These are phyloP conservation scores for Quercus robur DNA, from an alignment of 306 rosid genomes.

Conservation along the genomic window DNA sequence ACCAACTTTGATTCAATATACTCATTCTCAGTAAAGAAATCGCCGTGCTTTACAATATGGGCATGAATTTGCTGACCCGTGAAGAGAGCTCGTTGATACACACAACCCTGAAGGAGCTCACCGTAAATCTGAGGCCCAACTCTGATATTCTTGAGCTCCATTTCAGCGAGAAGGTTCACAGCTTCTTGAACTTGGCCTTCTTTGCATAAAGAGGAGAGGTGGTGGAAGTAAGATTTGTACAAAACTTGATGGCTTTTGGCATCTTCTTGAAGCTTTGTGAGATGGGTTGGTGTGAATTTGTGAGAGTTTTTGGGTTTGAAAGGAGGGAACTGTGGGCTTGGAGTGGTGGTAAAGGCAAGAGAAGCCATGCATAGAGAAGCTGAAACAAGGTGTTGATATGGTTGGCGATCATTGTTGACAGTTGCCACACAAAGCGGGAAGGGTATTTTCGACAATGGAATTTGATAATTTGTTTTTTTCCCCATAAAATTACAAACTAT, in stretches of 20 bases:
- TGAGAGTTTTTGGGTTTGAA: slow-evolving; percentile 23
- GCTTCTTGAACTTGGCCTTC: slow-evolving; percentile 48
- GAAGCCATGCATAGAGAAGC: slow-evolving; percentile 53
- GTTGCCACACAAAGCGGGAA: slow-evolving; percentile 15
- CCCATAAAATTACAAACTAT: no score
- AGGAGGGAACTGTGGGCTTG: slow-evolving; percentile 13
- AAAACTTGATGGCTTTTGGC: slow-evolving; percentile 11
- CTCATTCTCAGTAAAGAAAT: slow-evolving; percentile 31
- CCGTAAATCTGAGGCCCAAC: slow-evolving; percentile 56
- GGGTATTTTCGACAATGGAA: slow-evolving; percentile 18
- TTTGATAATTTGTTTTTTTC: not conserved
- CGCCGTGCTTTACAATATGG: slow-evolving; percentile 54
- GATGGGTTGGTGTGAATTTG: slow-evolving; percentile 21
- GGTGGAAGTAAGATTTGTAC: slow-evolving; percentile 33
- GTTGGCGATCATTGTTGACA: not conserved
- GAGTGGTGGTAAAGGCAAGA: slow-evolving; percentile 31
- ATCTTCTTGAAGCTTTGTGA: slow-evolving; percentile 22
- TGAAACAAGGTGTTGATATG: not conserved
- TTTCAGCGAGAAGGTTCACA: slow-evolving; percentile 30
- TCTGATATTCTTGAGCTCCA: slow-evolving; percentile 24
- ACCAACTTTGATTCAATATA: slow-evolving; percentile 62
- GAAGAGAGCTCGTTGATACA: slow-evolving; percentile 57
- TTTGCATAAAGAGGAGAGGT: slow-evolving; percentile 55
- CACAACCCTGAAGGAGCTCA: slow-evolving; percentile 77
- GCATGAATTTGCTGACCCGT: slow-evolving; percentile 74